phyloP scores from a whole-genome alignment of 805 yeast genomes.

The Myxozyma melibiosi region DNA sequence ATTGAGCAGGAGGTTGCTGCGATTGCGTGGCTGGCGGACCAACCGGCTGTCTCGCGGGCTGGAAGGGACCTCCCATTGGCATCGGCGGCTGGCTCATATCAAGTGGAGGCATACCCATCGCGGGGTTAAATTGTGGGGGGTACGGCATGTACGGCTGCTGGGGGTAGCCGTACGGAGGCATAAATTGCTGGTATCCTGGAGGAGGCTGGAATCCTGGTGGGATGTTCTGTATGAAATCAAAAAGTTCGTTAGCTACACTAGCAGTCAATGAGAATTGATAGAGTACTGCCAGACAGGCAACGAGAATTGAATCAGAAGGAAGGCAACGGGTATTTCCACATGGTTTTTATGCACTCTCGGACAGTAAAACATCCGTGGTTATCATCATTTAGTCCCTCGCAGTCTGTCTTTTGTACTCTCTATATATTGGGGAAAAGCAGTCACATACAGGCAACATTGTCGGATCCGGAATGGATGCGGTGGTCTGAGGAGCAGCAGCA shows the following conservation, averaged over 20 bases:
- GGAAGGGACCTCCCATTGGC: constrained; percentile 13
- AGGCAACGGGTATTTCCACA: constrained; percentile 49
- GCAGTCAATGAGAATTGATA: neutral
- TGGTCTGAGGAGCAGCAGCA: constrained; percentile 45
- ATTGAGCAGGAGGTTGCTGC: constrained; percentile 6
- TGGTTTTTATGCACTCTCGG: constrained; percentile 42
- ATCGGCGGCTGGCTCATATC: constrained; percentile 15
- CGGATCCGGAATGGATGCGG: constrained; percentile 53
- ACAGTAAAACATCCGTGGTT: constrained; percentile 39
- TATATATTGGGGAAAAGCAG: neutral
- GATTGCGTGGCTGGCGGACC: constrained; percentile 18
- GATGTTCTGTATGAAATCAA: neutral
- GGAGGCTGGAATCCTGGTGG: constrained; percentile 30
- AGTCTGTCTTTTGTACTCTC: neutral
- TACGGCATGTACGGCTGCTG: constrained; percentile 32
- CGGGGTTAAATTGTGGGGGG: constrained; percentile 34
- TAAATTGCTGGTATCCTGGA: constrained; percentile 12
- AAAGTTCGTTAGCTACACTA: neutral
- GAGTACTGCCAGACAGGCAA: neutral
- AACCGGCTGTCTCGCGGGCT: constrained; percentile 28
- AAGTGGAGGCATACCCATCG: constrained; percentile 24
- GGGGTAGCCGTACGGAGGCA: constrained; percentile 27
- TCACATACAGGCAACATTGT: constrained; percentile 42
- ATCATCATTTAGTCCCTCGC: constrained; percentile 38
- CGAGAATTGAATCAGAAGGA: constrained; percentile 45